Evolutionary conservation across 345 rosid species (phyloP).

Genomic region (Rhodomyrtus tomentosa): DNA sequence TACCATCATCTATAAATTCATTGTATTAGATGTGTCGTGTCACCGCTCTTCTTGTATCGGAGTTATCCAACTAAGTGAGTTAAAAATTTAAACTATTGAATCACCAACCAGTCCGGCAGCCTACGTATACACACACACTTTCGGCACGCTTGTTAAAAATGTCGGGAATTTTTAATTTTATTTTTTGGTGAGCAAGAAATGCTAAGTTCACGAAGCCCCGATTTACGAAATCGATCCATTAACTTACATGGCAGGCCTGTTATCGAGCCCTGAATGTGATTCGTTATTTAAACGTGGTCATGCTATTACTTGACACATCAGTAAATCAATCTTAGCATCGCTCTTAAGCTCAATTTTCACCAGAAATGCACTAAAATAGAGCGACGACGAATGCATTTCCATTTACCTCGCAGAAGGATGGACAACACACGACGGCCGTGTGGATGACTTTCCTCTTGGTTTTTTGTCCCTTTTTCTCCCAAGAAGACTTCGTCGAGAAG

Average conservation of each 20-base stretch:
- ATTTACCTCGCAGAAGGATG: neutral
- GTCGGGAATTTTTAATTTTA: neutral
- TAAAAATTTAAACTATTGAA: neutral
- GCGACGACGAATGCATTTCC: neutral
- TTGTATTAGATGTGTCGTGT: neutral
- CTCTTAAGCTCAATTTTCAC: neutral
- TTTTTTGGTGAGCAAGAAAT: neutral
- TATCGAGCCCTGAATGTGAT: rapidly evolving
- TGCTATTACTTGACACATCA: neutral
- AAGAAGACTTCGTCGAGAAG: neutral
- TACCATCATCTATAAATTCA: neutral
- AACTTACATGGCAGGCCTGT: neutral
- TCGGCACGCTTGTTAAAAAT: neutral
- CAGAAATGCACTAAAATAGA: neutral
- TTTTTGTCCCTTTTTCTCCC: neutral
- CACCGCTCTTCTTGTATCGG: neutral
- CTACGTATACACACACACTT: neutral
- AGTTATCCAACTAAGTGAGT: neutral
- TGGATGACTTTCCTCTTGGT: neutral
- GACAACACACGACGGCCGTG: neutral
- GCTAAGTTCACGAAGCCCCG: neutral
- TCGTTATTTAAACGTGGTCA: neutral
- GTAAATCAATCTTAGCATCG: neutral
- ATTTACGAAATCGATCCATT: neutral
- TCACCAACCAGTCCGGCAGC: rapidly evolving